Evolutionary conservation across 768 basidiomycete genomes (phyloP), one percentile per base, ranked within the genome.

Genomic region (Tubosaeta sp.): DNA sequence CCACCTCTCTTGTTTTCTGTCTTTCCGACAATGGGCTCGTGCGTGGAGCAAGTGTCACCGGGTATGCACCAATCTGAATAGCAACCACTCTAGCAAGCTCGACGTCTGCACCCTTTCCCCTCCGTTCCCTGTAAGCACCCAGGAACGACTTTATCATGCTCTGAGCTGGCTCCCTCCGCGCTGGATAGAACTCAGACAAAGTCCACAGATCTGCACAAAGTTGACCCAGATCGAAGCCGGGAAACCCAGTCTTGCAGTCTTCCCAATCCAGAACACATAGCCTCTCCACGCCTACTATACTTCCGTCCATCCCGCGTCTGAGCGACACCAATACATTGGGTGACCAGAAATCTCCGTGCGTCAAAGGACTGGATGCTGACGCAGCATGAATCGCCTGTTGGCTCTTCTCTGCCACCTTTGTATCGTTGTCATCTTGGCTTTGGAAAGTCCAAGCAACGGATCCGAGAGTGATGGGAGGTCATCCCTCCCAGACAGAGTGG

Each of bases 331-430:
- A 69, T 43, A 87, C 56, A 59, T 88, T 87, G 1, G 85, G 86
- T 2, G 86, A 78, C 85, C 85, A 88, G 58, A 87, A 82, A 64
- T 88, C 86, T 0, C 86, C 86, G 12, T 68, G 68, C 19, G 67
- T 70, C 52, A 69, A 43, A 11, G 68, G 59, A 43, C 72, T 71
- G 33, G 60, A 51, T 29, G 64, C 29, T 3, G 57, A 58, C 11
- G 65, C 62, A 26, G 62, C 62, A 22, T 51, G 43, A 33, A 79
- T 75, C n/a, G 56, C 66, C 22, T 59, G 42, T 10, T 60, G 54
- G 50, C 64, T 68, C 43, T 56, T 64, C 35, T 64, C 57, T 9
- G 67, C 71, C 29, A 78, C 33, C 42, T 57, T 65, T 8, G 62
- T 32, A 78, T 63, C 29, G 59, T 57, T 8, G 58, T 57, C 53